Evolutionary conservation across 148 eudicot species (phyloP).

Genomic region (Amaranthus cruentus): DNA sequence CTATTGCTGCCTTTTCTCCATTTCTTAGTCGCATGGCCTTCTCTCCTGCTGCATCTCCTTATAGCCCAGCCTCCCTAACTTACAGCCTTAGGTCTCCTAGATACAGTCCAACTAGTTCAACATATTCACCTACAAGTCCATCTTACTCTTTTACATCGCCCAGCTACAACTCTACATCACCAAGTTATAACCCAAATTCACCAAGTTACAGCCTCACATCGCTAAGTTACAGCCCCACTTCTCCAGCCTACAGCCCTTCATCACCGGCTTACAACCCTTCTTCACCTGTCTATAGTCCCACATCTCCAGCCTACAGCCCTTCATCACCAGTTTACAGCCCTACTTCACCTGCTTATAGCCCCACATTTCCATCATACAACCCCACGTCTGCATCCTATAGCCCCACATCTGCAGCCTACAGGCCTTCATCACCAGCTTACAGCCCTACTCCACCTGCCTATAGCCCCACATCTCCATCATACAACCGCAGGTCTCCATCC

Average conservation of each 20-base stretch:
- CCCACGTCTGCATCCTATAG: constrained; percentile 24
- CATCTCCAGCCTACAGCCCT: constrained; percentile 40
- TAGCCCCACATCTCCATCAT: constrained; percentile 40
- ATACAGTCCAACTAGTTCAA: constrained; percentile 41
- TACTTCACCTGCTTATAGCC: constrained; percentile 42
- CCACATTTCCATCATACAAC: constrained; percentile 38
- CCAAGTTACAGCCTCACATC: constrained; percentile 49
- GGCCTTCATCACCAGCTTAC: constrained; percentile 31
- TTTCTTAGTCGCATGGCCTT: constrained; percentile 35
- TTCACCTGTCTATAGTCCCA: constrained; percentile 43
- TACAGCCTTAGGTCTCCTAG: constrained; percentile 45
- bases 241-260: constrained; percentile 45
- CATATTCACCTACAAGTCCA: constrained; percentile 14
- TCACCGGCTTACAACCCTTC: constrained; percentile 45
- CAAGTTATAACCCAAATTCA: constrained; percentile 46
- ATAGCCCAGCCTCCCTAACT: constrained; percentile 41
- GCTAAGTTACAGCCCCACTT: constrained; percentile 43
- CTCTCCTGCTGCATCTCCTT: constrained; percentile 35
- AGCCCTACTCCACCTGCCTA: constrained; percentile 41
- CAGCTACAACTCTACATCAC: constrained; percentile 41
- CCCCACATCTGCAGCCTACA: constrained; percentile 38
- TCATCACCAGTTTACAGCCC: constrained; percentile 35
- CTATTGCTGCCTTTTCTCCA: constrained; percentile 39
- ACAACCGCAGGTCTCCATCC: constrained; percentile 22
- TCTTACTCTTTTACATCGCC: constrained; percentile 45